Percentiles rank a stretch among this genome's conserved stretches.
These are phyloP conservation scores for Trypanosoma grayi DNA, from an alignment of 208 protist genomes.

Conservation along the genomic window DNA sequence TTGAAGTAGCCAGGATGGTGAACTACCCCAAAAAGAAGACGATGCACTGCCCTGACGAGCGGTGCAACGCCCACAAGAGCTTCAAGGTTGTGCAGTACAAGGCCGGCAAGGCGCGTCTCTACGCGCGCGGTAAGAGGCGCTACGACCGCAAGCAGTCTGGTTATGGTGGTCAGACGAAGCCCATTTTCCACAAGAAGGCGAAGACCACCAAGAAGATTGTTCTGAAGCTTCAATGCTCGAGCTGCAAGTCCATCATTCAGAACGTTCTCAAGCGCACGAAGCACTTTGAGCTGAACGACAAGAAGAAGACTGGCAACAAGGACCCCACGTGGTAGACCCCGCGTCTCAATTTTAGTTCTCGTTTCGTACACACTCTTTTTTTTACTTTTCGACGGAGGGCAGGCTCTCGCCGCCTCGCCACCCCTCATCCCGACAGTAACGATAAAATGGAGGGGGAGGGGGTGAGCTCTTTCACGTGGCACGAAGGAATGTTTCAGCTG, in stretches of 20 bases:
- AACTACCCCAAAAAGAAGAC: slow-evolving; percentile 94
- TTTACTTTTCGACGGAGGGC: background rate
- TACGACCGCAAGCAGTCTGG: slow-evolving; percentile 99
- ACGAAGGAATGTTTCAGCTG: background rate
- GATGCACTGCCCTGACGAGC: slow-evolving; percentile 86
- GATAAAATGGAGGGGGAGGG: no score
- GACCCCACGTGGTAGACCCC: slow-evolving; percentile 86
- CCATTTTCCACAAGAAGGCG: slow-evolving; percentile 99
- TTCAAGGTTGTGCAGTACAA: slow-evolving; percentile 99
- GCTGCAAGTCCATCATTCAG: slow-evolving; percentile 96
- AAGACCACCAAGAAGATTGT: slow-evolving; percentile 99
- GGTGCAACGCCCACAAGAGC: slow-evolving; percentile 95
- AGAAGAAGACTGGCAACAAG: slow-evolving; percentile 90
- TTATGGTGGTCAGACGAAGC: slow-evolving; percentile 99
- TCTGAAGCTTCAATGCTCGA: slow-evolving; percentile 98
- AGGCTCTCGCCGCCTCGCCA: no score
- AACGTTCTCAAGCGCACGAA: slow-evolving; percentile 97
- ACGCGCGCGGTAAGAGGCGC: slow-evolving; percentile 99
- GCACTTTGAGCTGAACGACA: slow-evolving; percentile 98
- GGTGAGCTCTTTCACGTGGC: no score
- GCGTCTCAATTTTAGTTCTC: slow-evolving; percentile 16
- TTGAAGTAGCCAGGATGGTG: slow-evolving; percentile 34
- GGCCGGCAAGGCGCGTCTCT: slow-evolving; percentile 99
- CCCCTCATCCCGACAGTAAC: no score
- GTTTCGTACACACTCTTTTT: background rate